These are phyloP conservation scores for Magnaporthiopsis rhizophila DNA, from an alignment of 2,329 filamentous ascomycete species.

Conservation along the genomic window DNA sequence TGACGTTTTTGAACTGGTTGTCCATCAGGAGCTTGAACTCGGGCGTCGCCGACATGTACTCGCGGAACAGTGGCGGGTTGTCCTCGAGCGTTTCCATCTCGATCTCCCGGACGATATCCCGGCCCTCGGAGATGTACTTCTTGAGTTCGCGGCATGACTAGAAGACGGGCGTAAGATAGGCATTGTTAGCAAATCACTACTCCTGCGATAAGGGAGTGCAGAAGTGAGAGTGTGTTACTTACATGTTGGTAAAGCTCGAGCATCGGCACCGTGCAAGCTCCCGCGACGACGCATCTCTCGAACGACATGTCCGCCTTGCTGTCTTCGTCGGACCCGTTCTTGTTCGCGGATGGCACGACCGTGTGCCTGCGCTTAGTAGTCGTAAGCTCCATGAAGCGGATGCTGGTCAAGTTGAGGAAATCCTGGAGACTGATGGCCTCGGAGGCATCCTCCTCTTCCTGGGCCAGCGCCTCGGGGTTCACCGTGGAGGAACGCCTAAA, in stretches of 20 bases:
- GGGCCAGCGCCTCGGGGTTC: constrained; percentile 20
- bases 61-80: constrained; percentile 83
- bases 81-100: constrained; percentile 83
- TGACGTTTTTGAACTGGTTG: constrained; percentile 95
- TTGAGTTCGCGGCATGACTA: constrained; percentile 87
- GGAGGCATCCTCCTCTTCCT: constrained; percentile 39
- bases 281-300: constrained; percentile 76
- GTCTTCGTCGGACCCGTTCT: constrained; percentile 25
- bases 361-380: constrained; percentile 91
- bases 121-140: constrained; percentile 90
- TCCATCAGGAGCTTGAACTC: constrained; percentile 86
- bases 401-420: constrained; percentile 90
- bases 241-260: constrained; percentile 84
- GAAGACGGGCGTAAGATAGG: constrained; percentile 19
- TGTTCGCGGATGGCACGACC: constrained; percentile 45
- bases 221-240: not conserved
- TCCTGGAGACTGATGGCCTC: constrained; percentile 77
- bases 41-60: constrained; percentile 79
- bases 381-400: constrained; percentile 97
- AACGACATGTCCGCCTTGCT: constrained; percentile 48
- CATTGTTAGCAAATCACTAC: constrained; percentile 18
- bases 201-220: no score
- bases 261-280: constrained; percentile 85
- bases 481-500: not conserved
- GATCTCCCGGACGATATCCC: constrained; percentile 82